Evolutionary conservation across 768 basidiomycete species (phyloP).

Genomic region (Tulasnella sp.): DNA sequence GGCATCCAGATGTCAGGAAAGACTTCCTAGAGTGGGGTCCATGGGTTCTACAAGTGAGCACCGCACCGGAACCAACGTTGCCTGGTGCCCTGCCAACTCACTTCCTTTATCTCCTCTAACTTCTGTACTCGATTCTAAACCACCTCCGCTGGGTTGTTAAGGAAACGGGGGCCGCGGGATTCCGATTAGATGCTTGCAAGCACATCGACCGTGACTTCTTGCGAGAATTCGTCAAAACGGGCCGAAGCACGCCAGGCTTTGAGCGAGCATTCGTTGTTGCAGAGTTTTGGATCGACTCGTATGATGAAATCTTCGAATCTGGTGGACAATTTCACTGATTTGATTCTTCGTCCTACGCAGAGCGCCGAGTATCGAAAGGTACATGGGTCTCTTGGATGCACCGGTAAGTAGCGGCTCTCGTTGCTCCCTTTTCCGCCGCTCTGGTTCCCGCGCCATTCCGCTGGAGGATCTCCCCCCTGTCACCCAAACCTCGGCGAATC

Average conservation of each 20-base stretch:
- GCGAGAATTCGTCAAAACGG: conserved; percentile 53
- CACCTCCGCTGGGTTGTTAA: not conserved
- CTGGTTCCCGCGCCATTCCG: conserved; percentile 30
- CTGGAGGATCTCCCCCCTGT: conserved; percentile 50
- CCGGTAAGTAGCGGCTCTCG: conserved; percentile 9
- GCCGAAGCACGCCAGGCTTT: conserved; percentile 35
- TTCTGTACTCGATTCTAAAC: not conserved
- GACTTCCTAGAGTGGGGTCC: conserved; percentile 74
- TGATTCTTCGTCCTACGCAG: not conserved
- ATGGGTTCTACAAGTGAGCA: conserved; percentile 60
- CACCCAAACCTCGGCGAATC: not conserved
- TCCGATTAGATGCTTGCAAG: conserved; percentile 88
- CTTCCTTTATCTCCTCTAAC: not conserved
- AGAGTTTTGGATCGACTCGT: conserved; percentile 82
- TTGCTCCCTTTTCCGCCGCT: not conserved
- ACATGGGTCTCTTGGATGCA: conserved; percentile 18
- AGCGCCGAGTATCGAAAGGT: conserved; percentile 11
- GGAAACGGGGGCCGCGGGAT: conserved; percentile 52
- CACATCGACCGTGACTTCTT: conserved; percentile 74
- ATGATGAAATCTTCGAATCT: conserved; percentile 30
- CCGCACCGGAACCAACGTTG: not conserved
- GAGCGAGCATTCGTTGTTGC: conserved; percentile 60
- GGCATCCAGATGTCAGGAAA: conserved; percentile 71
- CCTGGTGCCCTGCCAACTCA: conserved; percentile 19
- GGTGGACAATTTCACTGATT: not conserved